A percentile compares a stretch with the other conserved stretches of the same genome.
These are phyloP conservation scores for Nepenthes mirabilis DNA, from an alignment of 148 eudicot genomes.

Conservation along the genomic window DNA sequence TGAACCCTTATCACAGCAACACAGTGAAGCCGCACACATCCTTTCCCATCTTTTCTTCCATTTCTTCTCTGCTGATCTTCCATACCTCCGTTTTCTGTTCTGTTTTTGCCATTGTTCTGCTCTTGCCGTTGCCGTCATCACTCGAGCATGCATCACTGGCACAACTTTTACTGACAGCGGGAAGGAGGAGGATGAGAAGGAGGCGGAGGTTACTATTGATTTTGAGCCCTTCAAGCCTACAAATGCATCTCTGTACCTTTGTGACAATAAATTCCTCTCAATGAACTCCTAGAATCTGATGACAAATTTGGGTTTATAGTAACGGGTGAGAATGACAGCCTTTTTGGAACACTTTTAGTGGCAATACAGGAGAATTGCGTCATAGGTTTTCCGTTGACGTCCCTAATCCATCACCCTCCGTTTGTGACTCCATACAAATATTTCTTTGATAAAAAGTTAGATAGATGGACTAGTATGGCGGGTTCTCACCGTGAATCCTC, in stretches of 20 bases:
- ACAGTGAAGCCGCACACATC: too few species aligned
- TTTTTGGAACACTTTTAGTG: constrained; percentile 12
- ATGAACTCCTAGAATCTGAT: constrained; percentile 14
- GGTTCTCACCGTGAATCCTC: too few species aligned
- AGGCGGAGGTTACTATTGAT: constrained; percentile 11
- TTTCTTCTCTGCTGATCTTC: too few species aligned
- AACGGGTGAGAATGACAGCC: constrained; percentile 9
- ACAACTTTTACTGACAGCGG: constrained; percentile 13
- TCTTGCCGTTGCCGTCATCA: too few species aligned
- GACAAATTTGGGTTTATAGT: constrained; percentile 16
- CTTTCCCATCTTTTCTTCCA: too few species aligned
- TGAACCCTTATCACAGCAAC: too few species aligned
- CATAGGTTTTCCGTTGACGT: constrained; percentile 11
- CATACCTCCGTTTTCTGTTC: too few species aligned
- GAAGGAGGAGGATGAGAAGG: constrained; percentile 13
- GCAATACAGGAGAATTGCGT: constrained; percentile 10
- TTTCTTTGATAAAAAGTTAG: too few species aligned
- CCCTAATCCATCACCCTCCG: not conserved
- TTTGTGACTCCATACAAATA: too few species aligned
- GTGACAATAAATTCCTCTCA: constrained; percentile 17
- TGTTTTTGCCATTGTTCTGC: too few species aligned
- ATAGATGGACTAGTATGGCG: too few species aligned
- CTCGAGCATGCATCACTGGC: too few species aligned
- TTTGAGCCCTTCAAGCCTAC: constrained; percentile 14
- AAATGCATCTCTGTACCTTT: constrained; percentile 13